Percentiles rank a stretch among this genome's conserved stretches.
These are phyloP conservation scores for Lichtheimia ramosa DNA, from an alignment of 371 early-diverging fungal species.

Conservation along the genomic window DNA sequence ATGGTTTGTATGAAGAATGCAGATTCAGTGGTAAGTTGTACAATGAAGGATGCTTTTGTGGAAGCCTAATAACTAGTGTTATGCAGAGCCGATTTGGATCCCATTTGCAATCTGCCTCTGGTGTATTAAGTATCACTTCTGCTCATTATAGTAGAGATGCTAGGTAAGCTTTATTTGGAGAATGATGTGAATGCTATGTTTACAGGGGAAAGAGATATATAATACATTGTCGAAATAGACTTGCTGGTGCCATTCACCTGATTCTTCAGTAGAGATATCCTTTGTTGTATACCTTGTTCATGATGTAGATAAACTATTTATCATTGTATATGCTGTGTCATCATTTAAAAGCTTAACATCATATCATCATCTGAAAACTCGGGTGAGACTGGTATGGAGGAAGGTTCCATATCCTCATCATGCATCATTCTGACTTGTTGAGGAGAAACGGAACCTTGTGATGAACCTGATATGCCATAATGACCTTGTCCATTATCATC, in stretches of 20 bases:
- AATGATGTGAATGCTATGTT: background rate
- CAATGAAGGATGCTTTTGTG: background rate
- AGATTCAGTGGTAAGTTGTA: conserved; percentile 14
- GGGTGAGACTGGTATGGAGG: background rate
- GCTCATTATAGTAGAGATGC: conserved; percentile 32
- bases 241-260: conserved; percentile 30
- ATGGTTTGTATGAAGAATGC: conserved; percentile 24
- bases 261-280: conserved; percentile 4
- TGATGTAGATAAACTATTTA: too few species aligned
- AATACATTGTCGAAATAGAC: conserved; percentile 10
- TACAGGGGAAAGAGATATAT: background rate
- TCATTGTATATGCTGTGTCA: too few species aligned
- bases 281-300: too few species aligned
- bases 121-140: conserved; percentile 33
- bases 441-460: too few species aligned
- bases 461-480: background rate
- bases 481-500: background rate
- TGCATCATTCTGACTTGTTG: too few species aligned
- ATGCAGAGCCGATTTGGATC: conserved; percentile 42
- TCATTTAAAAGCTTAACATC: background rate
- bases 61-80: background rate
- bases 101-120: conserved; percentile 24
- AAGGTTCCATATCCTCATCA: background rate
- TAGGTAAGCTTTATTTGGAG: conserved; percentile 19
- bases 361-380: background rate